Conservation (phyloP, 2,329 filamentous ascomycete genomes). For the Coniochaeta hoffmannii region DNA sequence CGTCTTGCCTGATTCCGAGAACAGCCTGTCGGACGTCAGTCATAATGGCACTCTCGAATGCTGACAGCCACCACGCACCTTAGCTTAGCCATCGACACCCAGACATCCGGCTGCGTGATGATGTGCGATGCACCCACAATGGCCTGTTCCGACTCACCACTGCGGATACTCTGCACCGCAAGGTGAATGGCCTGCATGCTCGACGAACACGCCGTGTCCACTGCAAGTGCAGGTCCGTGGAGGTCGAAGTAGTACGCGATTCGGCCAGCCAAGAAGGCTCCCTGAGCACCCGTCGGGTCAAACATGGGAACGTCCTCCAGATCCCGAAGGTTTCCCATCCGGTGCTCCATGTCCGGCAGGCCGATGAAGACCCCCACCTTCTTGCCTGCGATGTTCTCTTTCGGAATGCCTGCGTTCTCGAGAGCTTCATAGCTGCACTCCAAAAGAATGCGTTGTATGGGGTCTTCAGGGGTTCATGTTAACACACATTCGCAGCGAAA, state of each 20-base stretch:
- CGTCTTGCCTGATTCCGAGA: constrained; percentile 11
- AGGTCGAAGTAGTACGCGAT: constrained; percentile 16
- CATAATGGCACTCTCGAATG: too few relatives aligned
- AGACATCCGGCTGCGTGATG: constrained; percentile 9
- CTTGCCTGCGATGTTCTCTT: constrained; percentile 7
- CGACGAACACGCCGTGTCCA: constrained; percentile 13
- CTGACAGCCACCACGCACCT: too few relatives aligned
- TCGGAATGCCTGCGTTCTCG: constrained; percentile 13
- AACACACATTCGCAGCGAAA: not conserved
- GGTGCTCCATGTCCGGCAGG: constrained; percentile 7
- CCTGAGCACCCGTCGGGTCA: constrained; percentile 17
- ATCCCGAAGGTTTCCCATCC: constrained; percentile 12
- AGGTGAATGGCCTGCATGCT: constrained; percentile 11
- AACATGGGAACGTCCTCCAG: constrained; percentile 14
- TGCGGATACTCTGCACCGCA: constrained; percentile 9
- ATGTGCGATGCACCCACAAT: constrained; percentile 4
- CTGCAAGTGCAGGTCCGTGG: constrained; percentile 10
- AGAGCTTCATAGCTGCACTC: constrained; percentile 25
- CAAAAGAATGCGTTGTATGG: constrained; percentile 19
- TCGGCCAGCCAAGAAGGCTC: constrained; percentile 12
- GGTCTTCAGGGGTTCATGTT: constrained; percentile 8
- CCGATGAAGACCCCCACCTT: constrained; percentile 10
- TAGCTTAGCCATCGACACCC: constrained; percentile 11
- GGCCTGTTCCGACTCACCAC: constrained; percentile 7
- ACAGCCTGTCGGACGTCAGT: constrained; percentile 4